Evolutionary conservation across 305 asterid species (phyloP), one percentile per base, ranked within the genome.

Genomic region (Fraxinus velutina): DNA sequence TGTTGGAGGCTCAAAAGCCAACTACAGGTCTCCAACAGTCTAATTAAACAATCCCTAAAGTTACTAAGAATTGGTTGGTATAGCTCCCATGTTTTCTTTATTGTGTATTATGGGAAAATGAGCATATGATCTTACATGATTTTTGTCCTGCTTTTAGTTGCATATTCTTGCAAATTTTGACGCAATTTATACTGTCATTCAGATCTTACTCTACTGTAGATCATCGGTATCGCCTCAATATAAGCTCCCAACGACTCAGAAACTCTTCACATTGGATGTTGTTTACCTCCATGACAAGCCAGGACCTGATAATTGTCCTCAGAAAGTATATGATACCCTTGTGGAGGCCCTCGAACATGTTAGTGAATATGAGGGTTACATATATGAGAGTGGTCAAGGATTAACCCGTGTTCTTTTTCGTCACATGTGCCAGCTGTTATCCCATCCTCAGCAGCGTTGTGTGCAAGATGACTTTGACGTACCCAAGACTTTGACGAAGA

Each of bases 201-300:
- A 94, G 99, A 79, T 94, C 80, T 88, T 96, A 77, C 84, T 96
- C 75, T 94, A 94, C 89, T 96, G 98, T 47, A 92, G 98, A 84
- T 96, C 98, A 84, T 93, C 97, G 21, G 82, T 81, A 81, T 89
- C 88, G 1, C 99, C 98, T 42, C 89, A 88, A 22, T 90, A 85
- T 82, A 94, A 94, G 75, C 83, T 92, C 83, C 92, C 95, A 17
- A 78, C 97, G 15, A 80, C 89, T 32, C 89, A 87, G 71, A 96
- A 91, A 80, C 89, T 90, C 88, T 96, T 96, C 93, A 96, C 98
- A 34, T 78, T 96, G 87, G 98, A 94, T 55, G 97, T 92, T 27
- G 80, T 95, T 80, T 96, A 94, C 90, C 94, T 96, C 71, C 99
- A 96, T 29, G 97, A 96, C 92, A 93, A 91, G 84, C 99, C 98